Base-by-base conservation (phyloP, 1,139 yeast species). In the Taphrina pruni region DNA sequence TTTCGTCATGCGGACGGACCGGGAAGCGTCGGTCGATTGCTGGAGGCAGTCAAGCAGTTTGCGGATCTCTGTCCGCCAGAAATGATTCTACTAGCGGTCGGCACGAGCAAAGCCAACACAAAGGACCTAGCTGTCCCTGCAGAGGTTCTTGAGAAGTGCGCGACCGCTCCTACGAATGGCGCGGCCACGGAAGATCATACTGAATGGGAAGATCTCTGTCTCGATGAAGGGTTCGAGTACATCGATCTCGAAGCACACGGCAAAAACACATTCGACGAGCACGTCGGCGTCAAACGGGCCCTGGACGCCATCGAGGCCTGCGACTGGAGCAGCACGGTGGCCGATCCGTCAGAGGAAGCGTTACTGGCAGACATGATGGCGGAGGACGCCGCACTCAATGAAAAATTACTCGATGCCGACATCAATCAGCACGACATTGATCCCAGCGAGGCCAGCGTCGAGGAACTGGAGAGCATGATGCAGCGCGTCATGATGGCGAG, bases 171-270 rank as follows among this genome's bases (percentile, higher is more conserved):
- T 26, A 26, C 32, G 32, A 26, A 26, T 26, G 32, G 56, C 6
- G 11, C 43, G 43, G 43, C 14, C 41, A n/a, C 12, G 36, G 61
- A 64, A 7, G 43, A 21, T 11, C 38, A 3, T 1, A 21, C 21
- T 20, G 50, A 32, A 14, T 61, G 62, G 57, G 65, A 51, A 8
- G 61, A 65, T 45, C 32, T 58, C 5, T 69, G 71, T 43, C 52
- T 60, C 14, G 61, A 69, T 46, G 60, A 60, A 6, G 70, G 70
- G 8, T 69, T 69, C 54, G 71, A 69, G 51, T 67, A 57, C 51
- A 54, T 69, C n/a, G 61, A 69, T 14, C 54, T 60, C 20, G 46
- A 20, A 7, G 64, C 56, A 21, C 38, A 41, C 11, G 69, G 67
- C 32, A 52, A 48, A 38, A 55, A 69, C 36, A 43, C 56, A 20